Evolutionary conservation across 1,284 basidiomycete species (phyloP).

Genomic region (Ganoderma meredithae): DNA sequence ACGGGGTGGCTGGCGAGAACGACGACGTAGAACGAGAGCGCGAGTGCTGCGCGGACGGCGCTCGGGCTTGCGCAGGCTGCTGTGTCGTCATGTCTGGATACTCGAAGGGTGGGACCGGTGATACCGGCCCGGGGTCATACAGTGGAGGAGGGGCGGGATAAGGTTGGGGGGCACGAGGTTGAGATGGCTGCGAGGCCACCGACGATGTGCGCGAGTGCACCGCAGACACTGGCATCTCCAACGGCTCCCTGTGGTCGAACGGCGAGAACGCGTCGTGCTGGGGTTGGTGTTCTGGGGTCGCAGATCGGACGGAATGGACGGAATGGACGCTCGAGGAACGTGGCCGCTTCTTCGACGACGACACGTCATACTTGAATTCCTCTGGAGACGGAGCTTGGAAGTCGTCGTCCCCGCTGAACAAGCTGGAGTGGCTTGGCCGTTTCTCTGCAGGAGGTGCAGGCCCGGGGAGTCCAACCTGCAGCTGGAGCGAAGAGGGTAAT

Average conservation of each 20-base stretch:
- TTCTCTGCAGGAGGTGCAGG: slow-evolving; percentile 4
- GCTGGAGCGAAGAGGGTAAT: slow-evolving; percentile 23
- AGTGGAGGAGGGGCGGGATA: slow-evolving; percentile 1
- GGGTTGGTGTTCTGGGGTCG: slow-evolving; percentile 10
- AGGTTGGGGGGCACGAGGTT: not conserved
- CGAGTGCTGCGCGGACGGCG: not conserved
- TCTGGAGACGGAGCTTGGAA: slow-evolving; percentile 11
- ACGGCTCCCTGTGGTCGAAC: slow-evolving; percentile 3
- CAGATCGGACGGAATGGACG: slow-evolving; percentile 14
- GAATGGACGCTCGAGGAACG: slow-evolving; percentile 28
- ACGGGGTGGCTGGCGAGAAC: not conserved
- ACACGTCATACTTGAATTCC: slow-evolving; percentile 18
- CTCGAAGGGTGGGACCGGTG: slow-evolving; percentile 14
- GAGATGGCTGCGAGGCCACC: slow-evolving; percentile 15
- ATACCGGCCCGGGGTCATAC: slow-evolving; percentile 6
- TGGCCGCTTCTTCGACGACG: slow-evolving; percentile 19
- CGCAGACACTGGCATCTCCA: slow-evolving; percentile 8
- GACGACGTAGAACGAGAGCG: slow-evolving; percentile 6
- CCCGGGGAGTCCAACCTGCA: not conserved
- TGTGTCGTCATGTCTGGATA: not conserved
- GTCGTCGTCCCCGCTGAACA: slow-evolving; percentile 26
- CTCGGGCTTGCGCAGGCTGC: not conserved
- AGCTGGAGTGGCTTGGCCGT: slow-evolving; percentile 24
- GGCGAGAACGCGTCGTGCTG: slow-evolving; percentile 8
- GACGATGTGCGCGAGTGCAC: slow-evolving; percentile 22